These are phyloP conservation scores for Jamesozyma gamospora DNA, from an alignment of 805 yeast genomes.

Conservation along the genomic window DNA sequence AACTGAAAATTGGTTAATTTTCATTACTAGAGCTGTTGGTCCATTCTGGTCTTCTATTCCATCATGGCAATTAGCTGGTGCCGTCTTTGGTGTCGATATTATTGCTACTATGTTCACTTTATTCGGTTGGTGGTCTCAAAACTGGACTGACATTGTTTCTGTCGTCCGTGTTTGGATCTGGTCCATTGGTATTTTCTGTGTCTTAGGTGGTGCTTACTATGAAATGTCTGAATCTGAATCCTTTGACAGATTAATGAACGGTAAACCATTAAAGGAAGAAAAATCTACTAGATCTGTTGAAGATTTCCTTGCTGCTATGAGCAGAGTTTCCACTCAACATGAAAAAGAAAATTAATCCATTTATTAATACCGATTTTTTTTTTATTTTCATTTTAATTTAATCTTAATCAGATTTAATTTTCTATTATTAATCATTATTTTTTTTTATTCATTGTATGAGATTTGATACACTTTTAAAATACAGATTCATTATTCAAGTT, in stretches of 20 bases:
- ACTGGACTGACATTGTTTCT: conserved; percentile 93
- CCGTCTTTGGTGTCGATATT: conserved; percentile 82
- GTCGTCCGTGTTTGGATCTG: conserved; percentile 91
- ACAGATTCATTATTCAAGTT: background rate
- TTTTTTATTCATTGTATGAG: conserved; percentile 6
- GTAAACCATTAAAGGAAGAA: conserved; percentile 54
- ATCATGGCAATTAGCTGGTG: conserved; percentile 95
- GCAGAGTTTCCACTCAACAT: conserved; percentile 83
- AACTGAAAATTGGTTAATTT: conserved; percentile 96
- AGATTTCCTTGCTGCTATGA: conserved; percentile 79
- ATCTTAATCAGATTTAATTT: conserved; percentile 1
- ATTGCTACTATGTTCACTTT: conserved; percentile 85
- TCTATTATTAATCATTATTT: background rate
- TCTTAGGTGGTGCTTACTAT: conserved; percentile 94
- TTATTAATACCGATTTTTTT: conserved; percentile 3
- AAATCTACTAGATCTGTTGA: conserved; percentile 59
- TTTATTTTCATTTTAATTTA: conserved; percentile 2
- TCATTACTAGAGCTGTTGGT: conserved; percentile 94
- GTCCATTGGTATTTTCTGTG: conserved; percentile 96
- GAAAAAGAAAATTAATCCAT: conserved; percentile 54
- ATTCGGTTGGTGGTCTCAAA: conserved; percentile 97
- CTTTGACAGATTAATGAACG: conserved; percentile 78
- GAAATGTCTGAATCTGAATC: conserved; percentile 74
- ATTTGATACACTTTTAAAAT: conserved; percentile 7
- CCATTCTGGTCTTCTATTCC: conserved; percentile 97